These are phyloP conservation scores for Pseudogymnoascus sp. DNA, from an alignment of 2,329 filamentous ascomycete genomes.

Conservation along the genomic window DNA sequence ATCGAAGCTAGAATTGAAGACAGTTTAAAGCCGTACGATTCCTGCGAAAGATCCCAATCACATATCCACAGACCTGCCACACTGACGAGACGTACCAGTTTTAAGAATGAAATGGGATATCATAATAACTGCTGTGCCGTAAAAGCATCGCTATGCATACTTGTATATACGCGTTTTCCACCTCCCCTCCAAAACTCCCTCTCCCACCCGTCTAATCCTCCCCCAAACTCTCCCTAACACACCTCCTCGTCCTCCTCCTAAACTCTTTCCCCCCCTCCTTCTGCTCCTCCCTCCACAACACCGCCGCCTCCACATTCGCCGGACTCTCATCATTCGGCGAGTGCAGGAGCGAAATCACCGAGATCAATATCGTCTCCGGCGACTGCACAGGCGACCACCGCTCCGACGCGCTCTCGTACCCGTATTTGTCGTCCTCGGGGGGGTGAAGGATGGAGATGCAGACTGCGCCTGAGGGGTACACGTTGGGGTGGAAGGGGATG, in stretches of 20 bases:
- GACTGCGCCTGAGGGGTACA: slow-evolving; percentile 78
- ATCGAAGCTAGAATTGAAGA: not conserved
- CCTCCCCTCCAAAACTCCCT: not conserved
- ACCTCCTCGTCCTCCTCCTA: slow-evolving; percentile 65
- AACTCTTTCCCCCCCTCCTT: slow-evolving; percentile 58
- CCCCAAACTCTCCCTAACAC: slow-evolving; percentile 73
- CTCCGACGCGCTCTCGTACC: slow-evolving; percentile 84
- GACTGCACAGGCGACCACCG: slow-evolving; percentile 93
- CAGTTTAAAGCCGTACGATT: not conserved
- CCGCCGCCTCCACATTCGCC: slow-evolving; percentile 88
- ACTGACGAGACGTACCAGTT: not conserved
- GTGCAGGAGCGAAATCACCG: slow-evolving; percentile 84
- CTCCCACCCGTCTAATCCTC: slow-evolving; percentile 42
- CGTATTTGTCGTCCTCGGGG: slow-evolving; percentile 86
- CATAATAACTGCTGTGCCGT: not conserved
- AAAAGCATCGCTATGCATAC: not conserved
- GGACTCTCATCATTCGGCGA: slow-evolving; percentile 93
- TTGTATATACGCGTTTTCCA: not conserved
- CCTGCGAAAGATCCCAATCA: not conserved
- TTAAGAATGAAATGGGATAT: slow-evolving; percentile 1
- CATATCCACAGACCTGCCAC: not conserved
- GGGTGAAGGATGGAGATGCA: slow-evolving; percentile 97
- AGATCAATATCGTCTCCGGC: slow-evolving; percentile 86
- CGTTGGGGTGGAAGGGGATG: slow-evolving; percentile 86
- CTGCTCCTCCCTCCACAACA: slow-evolving; percentile 73